Conservation (phyloP, 306 rosid species). For the Lathyrus sativus region DNA sequence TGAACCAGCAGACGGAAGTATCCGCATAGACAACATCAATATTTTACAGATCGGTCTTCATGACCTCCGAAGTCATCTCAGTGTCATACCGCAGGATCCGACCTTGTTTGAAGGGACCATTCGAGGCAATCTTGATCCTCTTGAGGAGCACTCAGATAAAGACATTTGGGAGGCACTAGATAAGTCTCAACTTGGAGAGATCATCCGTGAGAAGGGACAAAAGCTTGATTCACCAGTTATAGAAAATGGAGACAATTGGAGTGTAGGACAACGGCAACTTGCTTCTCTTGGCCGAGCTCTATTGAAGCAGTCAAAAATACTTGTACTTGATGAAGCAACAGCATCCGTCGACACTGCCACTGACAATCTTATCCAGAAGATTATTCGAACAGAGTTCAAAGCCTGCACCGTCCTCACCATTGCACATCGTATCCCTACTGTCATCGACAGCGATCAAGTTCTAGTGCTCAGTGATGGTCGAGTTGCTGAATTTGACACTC, state of each 20-base stretch:
- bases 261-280: slow-evolving; percentile 98
- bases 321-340: slow-evolving; percentile 98
- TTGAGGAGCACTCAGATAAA: slow-evolving; percentile 89
- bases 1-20: slow-evolving; percentile 80
- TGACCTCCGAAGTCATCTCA: slow-evolving; percentile 90
- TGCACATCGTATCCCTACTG: slow-evolving; percentile 97
- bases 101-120: slow-evolving; percentile 96
- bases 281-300: slow-evolving; percentile 92
- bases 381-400: slow-evolving; percentile 82
- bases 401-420: slow-evolving; percentile 94
- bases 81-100: slow-evolving; percentile 99
- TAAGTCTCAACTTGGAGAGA: slow-evolving; percentile 86
- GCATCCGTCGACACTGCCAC: slow-evolving; percentile 97
- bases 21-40: slow-evolving; percentile 77
- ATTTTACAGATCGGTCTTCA: slow-evolving; percentile 87
- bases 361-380: slow-evolving; percentile 91
- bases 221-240: slow-evolving; percentile 88
- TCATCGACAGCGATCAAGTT: slow-evolving; percentile 92
- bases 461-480: slow-evolving; percentile 93
- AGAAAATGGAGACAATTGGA: slow-evolving; percentile 99
- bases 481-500: slow-evolving; percentile 84
- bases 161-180: slow-evolving; percentile 96
- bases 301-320: slow-evolving; percentile 86
- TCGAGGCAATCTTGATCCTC: slow-evolving; percentile 94
- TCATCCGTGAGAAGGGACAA: slow-evolving; percentile 73